Evolutionary conservation across 2,329 filamentous ascomycete species (phyloP).

Genomic region (Simplicillium aogashimaense): DNA sequence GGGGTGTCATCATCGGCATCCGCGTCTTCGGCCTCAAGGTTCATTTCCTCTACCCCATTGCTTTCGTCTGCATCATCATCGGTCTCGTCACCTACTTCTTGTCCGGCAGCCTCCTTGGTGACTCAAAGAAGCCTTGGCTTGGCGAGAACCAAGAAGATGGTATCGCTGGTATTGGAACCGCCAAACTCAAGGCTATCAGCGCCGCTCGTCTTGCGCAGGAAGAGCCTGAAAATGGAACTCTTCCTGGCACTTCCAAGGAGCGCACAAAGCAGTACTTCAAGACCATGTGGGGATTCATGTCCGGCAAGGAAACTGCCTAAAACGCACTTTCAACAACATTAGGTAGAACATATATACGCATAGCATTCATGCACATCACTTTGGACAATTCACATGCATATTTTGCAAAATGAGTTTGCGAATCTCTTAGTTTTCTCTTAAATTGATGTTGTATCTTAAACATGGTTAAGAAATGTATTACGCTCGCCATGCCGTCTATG

Average conservation of each 20-base stretch:
- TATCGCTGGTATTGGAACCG: conserved; percentile 72
- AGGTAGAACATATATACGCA: no score
- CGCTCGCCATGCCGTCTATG: no score
- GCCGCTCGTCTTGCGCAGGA: conserved; percentile 33
- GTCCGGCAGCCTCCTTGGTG: conserved; percentile 70
- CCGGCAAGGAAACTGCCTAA: no score
- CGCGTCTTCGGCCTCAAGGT: conserved; percentile 72
- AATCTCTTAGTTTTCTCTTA: no score
- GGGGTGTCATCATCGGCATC: conserved; percentile 89
- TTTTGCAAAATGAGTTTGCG: no score
- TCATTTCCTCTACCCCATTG: conserved; percentile 89
- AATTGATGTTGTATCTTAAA: no score
- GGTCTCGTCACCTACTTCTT: conserved; percentile 85
- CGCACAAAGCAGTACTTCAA: no score
- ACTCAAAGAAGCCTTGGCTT: conserved; percentile 91
- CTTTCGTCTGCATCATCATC: conserved; percentile 84
- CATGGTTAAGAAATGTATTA: no score
- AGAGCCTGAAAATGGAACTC: conserved; percentile 17
- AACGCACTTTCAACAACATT: no score
- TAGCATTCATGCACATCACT: no score
- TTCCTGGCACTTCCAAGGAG: not conserved
- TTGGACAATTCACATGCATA: no score
- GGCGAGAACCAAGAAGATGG: conserved; percentile 77
- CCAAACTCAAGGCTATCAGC: conserved; percentile 64
- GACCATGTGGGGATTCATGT: no score